Evolutionary conservation across 2,329 filamentous ascomycete genomes (phyloP).

Genomic region (Aspergillus floridensis): DNA sequence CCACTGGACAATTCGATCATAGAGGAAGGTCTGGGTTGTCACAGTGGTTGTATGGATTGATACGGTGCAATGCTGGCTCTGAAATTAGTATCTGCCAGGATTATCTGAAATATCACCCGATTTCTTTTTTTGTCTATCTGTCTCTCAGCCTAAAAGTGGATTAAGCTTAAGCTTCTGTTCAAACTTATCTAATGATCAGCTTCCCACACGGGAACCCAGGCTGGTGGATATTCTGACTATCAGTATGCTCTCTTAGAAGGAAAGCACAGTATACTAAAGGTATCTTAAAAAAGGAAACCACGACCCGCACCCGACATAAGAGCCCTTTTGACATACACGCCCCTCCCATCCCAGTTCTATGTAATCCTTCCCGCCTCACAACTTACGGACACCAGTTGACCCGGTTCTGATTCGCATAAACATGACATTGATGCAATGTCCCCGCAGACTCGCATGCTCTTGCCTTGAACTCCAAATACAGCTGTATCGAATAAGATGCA

Average conservation of each 20-base stretch:
- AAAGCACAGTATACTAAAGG: too few species aligned
- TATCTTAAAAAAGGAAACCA: not conserved
- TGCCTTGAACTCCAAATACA: not conserved
- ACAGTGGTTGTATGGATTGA: constrained; percentile 20
- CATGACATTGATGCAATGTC: not conserved
- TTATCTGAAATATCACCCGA: constrained; percentile 32
- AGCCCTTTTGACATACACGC: not conserved
- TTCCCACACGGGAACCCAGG: not conserved
- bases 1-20: constrained; percentile 17
- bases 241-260: not conserved
- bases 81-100: constrained; percentile 31
- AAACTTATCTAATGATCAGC: not conserved
- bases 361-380: too few species aligned
- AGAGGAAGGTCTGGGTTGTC: constrained; percentile 22
- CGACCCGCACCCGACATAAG: not conserved
- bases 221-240: not conserved
- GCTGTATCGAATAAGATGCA: not conserved
- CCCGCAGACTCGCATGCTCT: not conserved
- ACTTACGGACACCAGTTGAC: not conserved
- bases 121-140: constrained; percentile 20
- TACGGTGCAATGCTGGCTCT: constrained; percentile 27
- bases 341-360: too few species aligned
- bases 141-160: not conserved
- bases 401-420: not conserved
- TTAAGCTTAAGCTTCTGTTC: not conserved